Evolutionary conservation across 176 grass and related monocot genomes (phyloP).

Genomic region (Otatea glauca): DNA sequence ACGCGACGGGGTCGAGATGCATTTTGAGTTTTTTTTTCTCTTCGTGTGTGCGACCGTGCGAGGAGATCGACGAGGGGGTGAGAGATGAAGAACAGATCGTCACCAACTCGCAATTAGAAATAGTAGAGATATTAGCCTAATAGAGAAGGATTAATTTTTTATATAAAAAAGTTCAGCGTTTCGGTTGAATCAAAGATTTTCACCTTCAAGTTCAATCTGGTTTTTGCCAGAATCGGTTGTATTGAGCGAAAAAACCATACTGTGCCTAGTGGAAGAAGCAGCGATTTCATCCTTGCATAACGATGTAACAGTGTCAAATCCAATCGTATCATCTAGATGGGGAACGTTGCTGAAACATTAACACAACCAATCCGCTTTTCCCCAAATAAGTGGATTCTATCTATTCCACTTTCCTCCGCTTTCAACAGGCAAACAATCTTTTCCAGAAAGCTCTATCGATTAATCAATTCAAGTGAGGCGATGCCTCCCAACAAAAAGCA

Average conservation of each 20-base stretch:
- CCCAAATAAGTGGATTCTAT: not conserved
- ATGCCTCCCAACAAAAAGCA: not conserved
- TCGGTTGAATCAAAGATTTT: no score
- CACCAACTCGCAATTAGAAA: no score
- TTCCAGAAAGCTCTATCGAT: not conserved
- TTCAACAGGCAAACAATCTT: not conserved
- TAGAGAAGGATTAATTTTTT: no score
- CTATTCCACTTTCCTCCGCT: not conserved
- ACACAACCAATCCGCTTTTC: no score
- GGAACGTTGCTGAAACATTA: not conserved
- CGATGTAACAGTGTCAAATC: not conserved
- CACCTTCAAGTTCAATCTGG: no score
- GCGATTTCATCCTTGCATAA: not conserved
- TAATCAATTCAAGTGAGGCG: not conserved
- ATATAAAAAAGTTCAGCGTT: no score
- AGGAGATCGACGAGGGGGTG: slow-evolving; percentile 14
- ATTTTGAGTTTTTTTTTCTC: not conserved
- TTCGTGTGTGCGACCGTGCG: not conserved
- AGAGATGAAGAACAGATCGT: no score
- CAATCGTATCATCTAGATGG: not conserved
- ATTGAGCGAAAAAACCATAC: no score
- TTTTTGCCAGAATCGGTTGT: no score
- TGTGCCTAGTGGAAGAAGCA: not conserved
- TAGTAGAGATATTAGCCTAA: no score
- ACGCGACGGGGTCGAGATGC: not conserved